These are phyloP conservation scores for Solanum microdontum DNA, from an alignment of 257 asterid genomes.

Conservation along the genomic window DNA sequence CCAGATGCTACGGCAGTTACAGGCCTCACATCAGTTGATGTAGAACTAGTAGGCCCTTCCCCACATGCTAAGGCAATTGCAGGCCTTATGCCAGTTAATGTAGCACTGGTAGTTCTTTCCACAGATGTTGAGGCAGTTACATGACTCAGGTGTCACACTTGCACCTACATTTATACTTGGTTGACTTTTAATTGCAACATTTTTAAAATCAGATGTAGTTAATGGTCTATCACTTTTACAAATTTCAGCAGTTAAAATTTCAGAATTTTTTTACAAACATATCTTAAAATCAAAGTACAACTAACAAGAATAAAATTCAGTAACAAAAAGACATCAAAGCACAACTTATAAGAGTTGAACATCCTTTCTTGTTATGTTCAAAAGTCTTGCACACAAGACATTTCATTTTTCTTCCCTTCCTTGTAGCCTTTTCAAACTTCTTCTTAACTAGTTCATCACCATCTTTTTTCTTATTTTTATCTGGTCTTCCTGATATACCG, in stretches of 20 bases:
- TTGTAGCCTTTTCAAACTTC: neutral
- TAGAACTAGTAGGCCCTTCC: no score
- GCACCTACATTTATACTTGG: neutral
- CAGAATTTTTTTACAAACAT: neutral
- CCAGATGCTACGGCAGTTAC: no score
- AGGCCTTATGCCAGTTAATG: neutral
- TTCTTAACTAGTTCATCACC: neutral
- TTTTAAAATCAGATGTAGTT: neutral
- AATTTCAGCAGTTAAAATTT: neutral
- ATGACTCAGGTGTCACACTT: neutral
- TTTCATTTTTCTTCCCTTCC: neutral
- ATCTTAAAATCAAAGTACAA: neutral
- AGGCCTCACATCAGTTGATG: no score
- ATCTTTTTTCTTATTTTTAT: no score
- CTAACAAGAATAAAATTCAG: neutral
- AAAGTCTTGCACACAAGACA: neutral
- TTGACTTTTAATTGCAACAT: neutral
- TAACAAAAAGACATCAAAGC: no score
- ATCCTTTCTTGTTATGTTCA: neutral
- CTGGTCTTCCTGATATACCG: neutral
- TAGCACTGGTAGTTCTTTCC: neutral
- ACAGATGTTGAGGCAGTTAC: no score
- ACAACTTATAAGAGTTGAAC: neutral
- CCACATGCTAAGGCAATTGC: neutral
- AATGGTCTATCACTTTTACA: neutral